Percentiles rank a stretch among this genome's conserved stretches.
phyloP scores from a whole-genome alignment of 441 rosid genomes.

The Erodium moschatum region DNA sequence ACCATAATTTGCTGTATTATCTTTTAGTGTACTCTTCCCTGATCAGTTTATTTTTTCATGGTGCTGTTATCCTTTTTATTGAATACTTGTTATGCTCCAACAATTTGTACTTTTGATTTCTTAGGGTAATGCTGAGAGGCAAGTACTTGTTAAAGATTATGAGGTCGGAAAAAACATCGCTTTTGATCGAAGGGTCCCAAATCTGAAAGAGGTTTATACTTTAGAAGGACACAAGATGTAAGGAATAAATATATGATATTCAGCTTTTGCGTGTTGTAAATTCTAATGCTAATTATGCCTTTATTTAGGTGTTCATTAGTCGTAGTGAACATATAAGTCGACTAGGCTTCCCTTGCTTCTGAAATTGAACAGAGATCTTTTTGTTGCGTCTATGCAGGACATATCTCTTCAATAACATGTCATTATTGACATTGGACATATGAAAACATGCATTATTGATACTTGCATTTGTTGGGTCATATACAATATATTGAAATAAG shows the following conservation, averaged over 20 bases:
- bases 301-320: background rate
- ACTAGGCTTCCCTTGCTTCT: constrained; percentile 9
- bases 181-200: constrained; percentile 63
- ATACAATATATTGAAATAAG: background rate
- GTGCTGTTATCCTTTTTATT: constrained; percentile 1
- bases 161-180: constrained; percentile 73
- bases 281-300: background rate
- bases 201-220: constrained; percentile 83
- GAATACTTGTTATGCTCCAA: constrained; percentile 8
- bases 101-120: constrained; percentile 19
- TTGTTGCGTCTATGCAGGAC: too few species aligned
- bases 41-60: constrained; percentile 9
- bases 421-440: background rate
- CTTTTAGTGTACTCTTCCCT: constrained; percentile 8
- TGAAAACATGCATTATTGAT: background rate
- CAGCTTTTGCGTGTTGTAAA: background rate
- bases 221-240: constrained; percentile 85
- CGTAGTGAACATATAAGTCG: background rate
- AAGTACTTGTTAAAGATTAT: constrained; percentile 88
- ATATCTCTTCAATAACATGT: background rate
- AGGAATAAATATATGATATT: constrained; percentile 19
- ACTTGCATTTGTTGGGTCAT: constrained; percentile 5
- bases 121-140: constrained; percentile 80
- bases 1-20: constrained; percentile 10
- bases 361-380: constrained; percentile 1